These are phyloP conservation scores for Chaetomiaceae sp. DNA, from an alignment of 2,329 filamentous ascomycete species.

Conservation along the genomic window DNA sequence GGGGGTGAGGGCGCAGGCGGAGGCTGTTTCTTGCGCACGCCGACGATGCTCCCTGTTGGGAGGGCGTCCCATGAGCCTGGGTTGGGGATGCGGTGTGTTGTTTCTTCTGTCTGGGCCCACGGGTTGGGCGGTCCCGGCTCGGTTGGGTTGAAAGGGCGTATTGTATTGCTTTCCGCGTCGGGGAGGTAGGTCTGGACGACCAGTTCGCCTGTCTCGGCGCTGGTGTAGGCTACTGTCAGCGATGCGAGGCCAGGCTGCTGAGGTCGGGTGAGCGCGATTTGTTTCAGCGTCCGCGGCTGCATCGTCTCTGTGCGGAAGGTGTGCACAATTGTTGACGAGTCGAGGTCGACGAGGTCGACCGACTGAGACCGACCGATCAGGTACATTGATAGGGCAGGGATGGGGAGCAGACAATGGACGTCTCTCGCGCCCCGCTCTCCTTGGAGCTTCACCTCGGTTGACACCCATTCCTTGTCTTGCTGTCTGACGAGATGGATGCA, in stretches of 20 bases:
- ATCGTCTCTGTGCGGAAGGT: slow-evolving; percentile 58
- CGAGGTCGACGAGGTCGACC: slow-evolving; percentile 58
- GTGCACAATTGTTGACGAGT: slow-evolving; percentile 53
- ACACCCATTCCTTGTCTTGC: slow-evolving; percentile 45
- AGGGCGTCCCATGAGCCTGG: slow-evolving; percentile 64
- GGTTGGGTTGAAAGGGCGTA: slow-evolving; percentile 52
- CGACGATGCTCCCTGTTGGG: slow-evolving; percentile 56
- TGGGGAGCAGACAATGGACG: slow-evolving; percentile 53
- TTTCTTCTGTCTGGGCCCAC: slow-evolving; percentile 50
- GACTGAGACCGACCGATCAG: slow-evolving; percentile 54
- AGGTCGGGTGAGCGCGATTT: slow-evolving; percentile 51
- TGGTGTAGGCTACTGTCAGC: slow-evolving; percentile 61
- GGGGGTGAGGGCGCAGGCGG: neutral
- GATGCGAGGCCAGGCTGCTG: slow-evolving; percentile 50
- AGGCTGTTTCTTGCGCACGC: slow-evolving; percentile 47
- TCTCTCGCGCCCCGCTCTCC: slow-evolving; percentile 38
- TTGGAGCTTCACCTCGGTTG: slow-evolving; percentile 41
- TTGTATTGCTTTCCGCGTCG: slow-evolving; percentile 47
- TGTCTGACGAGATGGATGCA: slow-evolving; percentile 46
- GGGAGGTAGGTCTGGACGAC: slow-evolving; percentile 62
- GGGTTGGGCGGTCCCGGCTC: slow-evolving; percentile 42
- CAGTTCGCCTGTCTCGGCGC: slow-evolving; percentile 55
- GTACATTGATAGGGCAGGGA: slow-evolving; percentile 56
- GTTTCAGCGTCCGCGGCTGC: slow-evolving; percentile 55
- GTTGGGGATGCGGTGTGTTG: slow-evolving; percentile 51